These are phyloP conservation scores for Silene uniflora DNA, from an alignment of 148 eudicot genomes.

Conservation along the genomic window DNA sequence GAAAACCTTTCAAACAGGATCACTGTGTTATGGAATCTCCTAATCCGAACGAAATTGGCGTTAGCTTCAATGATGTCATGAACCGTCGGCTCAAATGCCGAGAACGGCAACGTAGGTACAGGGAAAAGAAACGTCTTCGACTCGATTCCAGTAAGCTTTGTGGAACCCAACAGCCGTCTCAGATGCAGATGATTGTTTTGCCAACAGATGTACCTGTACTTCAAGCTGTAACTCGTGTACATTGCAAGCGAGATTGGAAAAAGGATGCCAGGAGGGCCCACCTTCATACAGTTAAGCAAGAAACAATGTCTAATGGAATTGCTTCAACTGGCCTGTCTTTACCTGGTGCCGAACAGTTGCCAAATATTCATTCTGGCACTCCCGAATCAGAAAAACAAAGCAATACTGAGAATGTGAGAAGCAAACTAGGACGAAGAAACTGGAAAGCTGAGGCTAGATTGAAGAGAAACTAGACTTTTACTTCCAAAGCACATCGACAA, in stretches of 20 bases:
- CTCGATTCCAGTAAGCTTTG: constrained; percentile 32
- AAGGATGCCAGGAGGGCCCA: constrained; percentile 76
- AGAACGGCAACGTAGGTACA: constrained; percentile 93
- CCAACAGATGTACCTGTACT: constrained; percentile 24
- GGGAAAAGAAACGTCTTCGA: constrained; percentile 78
- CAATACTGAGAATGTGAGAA: constrained; percentile 30
- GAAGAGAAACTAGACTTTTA: constrained; percentile 36
- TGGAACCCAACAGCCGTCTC: constrained; percentile 18
- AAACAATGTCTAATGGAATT: constrained; percentile 21
- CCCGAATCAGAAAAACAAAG: constrained; percentile 17
- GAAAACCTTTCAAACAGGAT: not conserved
- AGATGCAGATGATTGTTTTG: constrained; percentile 28
- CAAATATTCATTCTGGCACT: constrained; percentile 16
- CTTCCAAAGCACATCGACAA: not conserved
- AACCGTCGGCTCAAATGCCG: constrained; percentile 71
- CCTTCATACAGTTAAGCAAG: constrained; percentile 30
- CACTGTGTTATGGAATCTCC: constrained; percentile 24
- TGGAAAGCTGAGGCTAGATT: constrained; percentile 96
- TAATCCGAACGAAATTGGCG: constrained; percentile 17
- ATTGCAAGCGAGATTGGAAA: constrained; percentile 77
- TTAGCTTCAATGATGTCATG: constrained; percentile 48
- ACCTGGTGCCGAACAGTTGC: constrained; percentile 23
- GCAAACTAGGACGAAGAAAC: constrained; percentile 48
- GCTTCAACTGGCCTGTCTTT: constrained; percentile 19
- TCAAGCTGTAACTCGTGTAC: constrained; percentile 41